Conservation (phyloP, 768 basidiomycete species). For the Xerocomus potaroensis region DNA sequence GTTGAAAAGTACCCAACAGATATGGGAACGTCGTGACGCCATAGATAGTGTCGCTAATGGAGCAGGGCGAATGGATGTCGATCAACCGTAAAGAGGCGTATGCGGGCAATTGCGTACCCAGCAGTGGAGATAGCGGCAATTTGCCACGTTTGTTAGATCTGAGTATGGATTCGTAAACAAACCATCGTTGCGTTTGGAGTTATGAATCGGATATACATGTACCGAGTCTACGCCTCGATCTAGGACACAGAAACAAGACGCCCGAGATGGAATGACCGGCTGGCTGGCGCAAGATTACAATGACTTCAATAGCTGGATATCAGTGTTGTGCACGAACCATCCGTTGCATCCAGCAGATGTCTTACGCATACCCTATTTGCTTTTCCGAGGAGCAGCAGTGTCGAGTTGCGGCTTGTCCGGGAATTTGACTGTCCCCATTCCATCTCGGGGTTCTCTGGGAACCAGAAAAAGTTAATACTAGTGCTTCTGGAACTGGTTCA, state of each 20-base stretch:
- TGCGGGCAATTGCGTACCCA: conserved; percentile 3
- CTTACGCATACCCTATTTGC: conserved; percentile 8
- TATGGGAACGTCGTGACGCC: conserved; percentile 56
- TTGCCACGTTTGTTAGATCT: conserved; percentile 21
- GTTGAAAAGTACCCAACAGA: conserved; percentile 35
- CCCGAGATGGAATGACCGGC: neutral
- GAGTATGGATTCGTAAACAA: conserved; percentile 6
- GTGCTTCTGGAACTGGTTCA: neutral
- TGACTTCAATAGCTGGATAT: neutral
- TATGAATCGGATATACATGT: conserved; percentile 7
- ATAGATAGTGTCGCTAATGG: conserved; percentile 13
- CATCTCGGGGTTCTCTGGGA: conserved; percentile 11
- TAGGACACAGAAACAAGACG: conserved; percentile 5
- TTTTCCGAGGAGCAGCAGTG: conserved; percentile 1
- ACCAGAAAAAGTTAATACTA: conserved; percentile 2
- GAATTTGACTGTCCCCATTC: neutral
- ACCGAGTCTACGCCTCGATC: conserved; percentile 13
- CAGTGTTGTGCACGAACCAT: neutral
- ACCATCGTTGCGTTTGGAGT: conserved; percentile 2
- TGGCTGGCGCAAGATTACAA: neutral
- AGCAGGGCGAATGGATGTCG: conserved; percentile 28
- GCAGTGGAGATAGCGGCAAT: conserved; percentile 30
- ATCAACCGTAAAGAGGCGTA: conserved; percentile 22
- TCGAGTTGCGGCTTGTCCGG: conserved; percentile 2
- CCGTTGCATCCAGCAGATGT: neutral